Evolutionary conservation across 2,329 filamentous ascomycete genomes (phyloP), one percentile per base, ranked within the genome.

Genomic region (Zasmidium citrigriseum): DNA sequence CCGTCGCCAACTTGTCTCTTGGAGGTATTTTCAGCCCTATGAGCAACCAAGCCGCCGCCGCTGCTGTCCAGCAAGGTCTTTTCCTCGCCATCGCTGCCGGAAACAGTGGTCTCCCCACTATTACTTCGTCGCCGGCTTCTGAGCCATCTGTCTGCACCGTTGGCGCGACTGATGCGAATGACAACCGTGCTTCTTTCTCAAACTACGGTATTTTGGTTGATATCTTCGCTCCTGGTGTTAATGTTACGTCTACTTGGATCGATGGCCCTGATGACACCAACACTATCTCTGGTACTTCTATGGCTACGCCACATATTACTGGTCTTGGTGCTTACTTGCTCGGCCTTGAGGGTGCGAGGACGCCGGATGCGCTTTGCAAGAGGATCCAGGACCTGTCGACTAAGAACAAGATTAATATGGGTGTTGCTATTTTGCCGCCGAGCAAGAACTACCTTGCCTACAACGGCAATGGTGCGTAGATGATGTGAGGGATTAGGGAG

Each of bases 321-420:
- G 88, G 88, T 49, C 77, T 90, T 2, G 86, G 85, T 14, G 86
- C 86, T 24, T 90, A 90, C 73, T 75, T 90, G 27, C 86, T 90
- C 77, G 73, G 74, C n/a, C 72, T 82, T 12, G 76, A 82, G 57
- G 73, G 73, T 1, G 70, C 76, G 58, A 71, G 59, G 50, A 76
- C 74, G n/a, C 80, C 83, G 0, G 70, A 29, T 2, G 60, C 50
- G 12, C 78, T 86, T 21, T 79, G 77, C 67, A 50, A 70, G 54
- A 78, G 79, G 64, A 78, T 86, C 63, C 68, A 73, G 64, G 67
- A 70, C 51, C 74, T 80, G 27, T 73, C 76, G 38, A 74, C 74
- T 58, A 76, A 73, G 61, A 74, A 74, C 56, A 46, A 25, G 11
- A 74, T 76, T 63, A 72, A 82, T 55, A 72, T 72, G 44, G 70